Base-by-base conservation (phyloP, 805 yeast species). In the Blastobotrys americana region DNA sequence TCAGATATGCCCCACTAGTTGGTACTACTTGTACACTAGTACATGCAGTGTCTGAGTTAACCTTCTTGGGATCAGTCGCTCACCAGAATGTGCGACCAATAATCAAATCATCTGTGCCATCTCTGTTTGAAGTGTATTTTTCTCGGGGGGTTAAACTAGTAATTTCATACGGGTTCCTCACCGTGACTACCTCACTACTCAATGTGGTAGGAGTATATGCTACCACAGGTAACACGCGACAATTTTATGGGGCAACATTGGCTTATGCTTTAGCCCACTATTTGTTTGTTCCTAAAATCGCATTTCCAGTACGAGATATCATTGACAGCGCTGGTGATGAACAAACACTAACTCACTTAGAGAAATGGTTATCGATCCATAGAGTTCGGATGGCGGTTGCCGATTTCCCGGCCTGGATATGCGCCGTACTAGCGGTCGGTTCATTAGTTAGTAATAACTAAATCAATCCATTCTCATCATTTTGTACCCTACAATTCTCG, bases 321-420 rank as follows among this genome's bases (percentile, higher is more conserved):
- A 21, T 42, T 15, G 34, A 34, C 16, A 16, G 28, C 41, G 15
- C n/a, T 9, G 23, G 36, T 9, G 36, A 42, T 20, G 22, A 20
- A 22, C 20, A 36, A 15, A n/a, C 35, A 21, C 13, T 34, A 25
- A 21, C 4, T 25, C 22, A 25, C 6, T 18, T 42, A 39, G 33
- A 42, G 15, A 25, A 33, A 18, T 42, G 45, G 40, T 40, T 41
- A 6, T 25, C 23, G 16, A 37, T 42, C 27, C 45, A 42, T 23
- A 16, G n/a, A 10, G 18, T 39, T 8, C n/a, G 42, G 13, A 5
- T 17, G 15, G 10, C 15, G n/a, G 21, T 25, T 15, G 42, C 28
- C 22, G 42, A 39, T 19, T 5, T 39, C 10, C 42, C 42, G 4
- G 33, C 34, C 22, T 39, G 42, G 42, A 13, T 23, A 4, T 39